Evolutionary conservation across 306 rosid genomes (phyloP).

Genomic region (Cicer bijugum): DNA sequence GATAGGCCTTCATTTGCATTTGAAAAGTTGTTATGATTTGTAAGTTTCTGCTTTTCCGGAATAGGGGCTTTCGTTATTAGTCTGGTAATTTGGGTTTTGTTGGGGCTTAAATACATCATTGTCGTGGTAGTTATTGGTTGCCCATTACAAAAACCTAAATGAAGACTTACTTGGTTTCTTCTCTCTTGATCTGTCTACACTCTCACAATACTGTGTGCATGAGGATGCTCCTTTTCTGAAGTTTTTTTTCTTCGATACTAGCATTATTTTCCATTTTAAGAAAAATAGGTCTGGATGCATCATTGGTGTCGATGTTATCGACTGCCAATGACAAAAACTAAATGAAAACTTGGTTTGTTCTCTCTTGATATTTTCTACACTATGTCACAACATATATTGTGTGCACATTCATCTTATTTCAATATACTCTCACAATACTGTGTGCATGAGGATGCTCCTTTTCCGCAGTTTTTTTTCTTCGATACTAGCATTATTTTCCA

Average conservation of each 20-base stretch:
- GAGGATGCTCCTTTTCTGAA: constrained; percentile 1
- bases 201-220: neutral
- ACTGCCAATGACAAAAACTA: constrained; percentile 4
- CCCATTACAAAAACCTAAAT: neutral
- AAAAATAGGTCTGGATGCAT: neutral
- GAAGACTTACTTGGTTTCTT: neutral
- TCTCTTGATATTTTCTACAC: neutral
- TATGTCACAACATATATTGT: constrained; percentile 3
- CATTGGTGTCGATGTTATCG: neutral
- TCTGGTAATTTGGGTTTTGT: constrained; percentile 3
- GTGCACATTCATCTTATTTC: constrained; percentile 16
- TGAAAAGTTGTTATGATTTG: constrained; percentile 22
- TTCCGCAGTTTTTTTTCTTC: neutral
- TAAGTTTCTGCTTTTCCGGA: neutral
- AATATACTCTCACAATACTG: neutral
- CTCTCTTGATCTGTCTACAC: constrained; percentile 16
- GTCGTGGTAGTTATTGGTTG: constrained; percentile 32
- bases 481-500: neutral
- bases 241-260: constrained; percentile 20
- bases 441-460: too few relatives aligned
- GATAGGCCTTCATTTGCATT: neutral
- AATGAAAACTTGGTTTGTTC: neutral
- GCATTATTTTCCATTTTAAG: neutral
- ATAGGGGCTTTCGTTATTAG: neutral
- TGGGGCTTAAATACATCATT: neutral